Base-by-base conservation (phyloP, 148 eudicot species). In the Bassia scoparia region DNA sequence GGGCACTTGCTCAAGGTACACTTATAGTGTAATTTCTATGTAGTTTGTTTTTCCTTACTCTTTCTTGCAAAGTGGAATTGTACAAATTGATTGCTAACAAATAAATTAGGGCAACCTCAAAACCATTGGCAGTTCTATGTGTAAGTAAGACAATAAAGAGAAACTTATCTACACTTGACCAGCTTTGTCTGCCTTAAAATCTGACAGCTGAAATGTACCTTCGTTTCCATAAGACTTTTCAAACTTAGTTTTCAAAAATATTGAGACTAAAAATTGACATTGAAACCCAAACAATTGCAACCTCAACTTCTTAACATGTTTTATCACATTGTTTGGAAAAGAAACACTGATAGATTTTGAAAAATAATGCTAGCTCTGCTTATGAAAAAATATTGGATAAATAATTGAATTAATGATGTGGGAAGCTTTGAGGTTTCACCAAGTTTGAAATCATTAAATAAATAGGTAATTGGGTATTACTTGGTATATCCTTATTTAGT, bases 1-100 rank as follows among this genome's bases (percentile, higher is more conserved):
- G 97, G 86, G 89, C 89, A 10, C 90, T 95, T 50, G 98, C 98
- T 59, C 89, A 84, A 88, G 98, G 98, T 95, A 86, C 61, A 71
- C 43, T 41, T 59, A 17, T 27, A 58, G 48, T 44, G 56, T 61
- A 21, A 37, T 26, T 13, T 68, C 50, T 38, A 31, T 70, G 0
- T 27, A 53, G 37, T 7, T 58, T 31, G 68, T 37, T 37, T 63
- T 24, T 13, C 35, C 52, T 66, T 66, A 18, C 38, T 12, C 20
- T 50, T 26, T 38, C 49, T 27, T 4, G 26, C 54, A 3, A 46
- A 30, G 29, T 62, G 11, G 16, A n/a, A 48, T 48, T 38, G 46
- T 37, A 35, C 37, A 20, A 0, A 60, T n/a, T 59, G 38, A 61
- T 61, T 0, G 15, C 38, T 61, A 3, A 11, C 64, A 7, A n/a